Base-by-base conservation (phyloP, 495 filamentous ascomycete genomes). In the Pseudoneurospora amorphoporcata region DNA sequence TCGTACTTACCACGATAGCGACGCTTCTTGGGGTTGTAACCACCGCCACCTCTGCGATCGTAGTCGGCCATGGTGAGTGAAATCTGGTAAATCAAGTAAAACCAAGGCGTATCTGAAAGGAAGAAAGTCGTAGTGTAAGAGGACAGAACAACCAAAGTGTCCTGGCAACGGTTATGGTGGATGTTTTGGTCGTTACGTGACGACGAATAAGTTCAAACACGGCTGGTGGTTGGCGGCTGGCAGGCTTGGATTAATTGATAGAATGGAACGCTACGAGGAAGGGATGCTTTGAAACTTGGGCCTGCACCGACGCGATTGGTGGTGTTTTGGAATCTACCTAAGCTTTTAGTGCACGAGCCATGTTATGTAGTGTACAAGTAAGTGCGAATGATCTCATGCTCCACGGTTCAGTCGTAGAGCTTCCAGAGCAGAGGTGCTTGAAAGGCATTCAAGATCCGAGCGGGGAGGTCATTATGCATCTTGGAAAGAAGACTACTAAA, bases 21-120 rank as follows among this genome's bases (percentile, higher is more conserved):
- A 71, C 87, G 82, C 73, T 85, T 82, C 82, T 94, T 95, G 77
- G 92, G 88, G 75, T 89, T 88, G 78, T 85, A 79, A 42, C 88
- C 87, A 71, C 87, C 85, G 70, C 87, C 83, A 45, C 82, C 84
- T 79, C 92, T 86, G 70, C 89, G 87, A 74, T 93, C 92, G 81
- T 89, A 88, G 74, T 94, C 92, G 61, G 90, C 90, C 92, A 95
- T 95, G 39, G 74, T 71, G 10, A 75, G 61, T 65, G 19, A 35
- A 19, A 9, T 47, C 40, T 29, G 41, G 68, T 42, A 17, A 16
- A 23, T 69, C 41, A 35, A n/a, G 23, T n/a, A 23, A 47, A 17
- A 8, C n/a, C 29, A 10, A 65, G 7, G 3, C 12, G 53, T 35
- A 29, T 65, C 7, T 35, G 53, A 8, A 35, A 65, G 6, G 7